Conservation (phyloP, 768 basidiomycete genomes). For the Galerina sulciceps region DNA sequence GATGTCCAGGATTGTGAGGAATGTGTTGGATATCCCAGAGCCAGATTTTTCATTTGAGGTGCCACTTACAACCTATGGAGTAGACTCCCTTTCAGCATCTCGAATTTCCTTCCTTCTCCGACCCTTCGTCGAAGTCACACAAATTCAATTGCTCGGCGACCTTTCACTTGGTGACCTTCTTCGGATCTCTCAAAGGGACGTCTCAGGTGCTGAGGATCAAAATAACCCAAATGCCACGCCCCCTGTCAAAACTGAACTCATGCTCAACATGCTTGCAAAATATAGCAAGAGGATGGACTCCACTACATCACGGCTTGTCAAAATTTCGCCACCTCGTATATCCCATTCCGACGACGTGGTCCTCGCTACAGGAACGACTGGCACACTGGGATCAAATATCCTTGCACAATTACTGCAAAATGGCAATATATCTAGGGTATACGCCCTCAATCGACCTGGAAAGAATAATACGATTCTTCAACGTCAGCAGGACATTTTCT, state of each 20-base stretch:
- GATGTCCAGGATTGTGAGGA: slow-evolving; percentile 13
- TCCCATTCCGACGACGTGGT: slow-evolving; percentile 20
- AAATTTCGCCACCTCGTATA: neutral
- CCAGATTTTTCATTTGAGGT: slow-evolving; percentile 40
- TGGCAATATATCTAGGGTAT: slow-evolving; percentile 29
- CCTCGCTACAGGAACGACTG: slow-evolving; percentile 43
- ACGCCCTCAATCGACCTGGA: slow-evolving; percentile 33
- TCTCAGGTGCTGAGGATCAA: neutral
- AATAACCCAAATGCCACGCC: slow-evolving; percentile 1
- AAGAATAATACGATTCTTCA: neutral
- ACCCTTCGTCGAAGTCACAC: slow-evolving; percentile 31
- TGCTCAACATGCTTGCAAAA: slow-evolving; percentile 15
- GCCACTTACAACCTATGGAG: slow-evolving; percentile 44
- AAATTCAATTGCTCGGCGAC: slow-evolving; percentile 40
- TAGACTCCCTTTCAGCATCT: slow-evolving; percentile 45
- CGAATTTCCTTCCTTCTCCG: slow-evolving; percentile 37
- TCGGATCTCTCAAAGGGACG: neutral
- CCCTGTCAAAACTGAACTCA: slow-evolving; percentile 12
- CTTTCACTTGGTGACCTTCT: slow-evolving; percentile 32
- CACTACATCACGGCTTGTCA: neutral
- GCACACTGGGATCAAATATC: slow-evolving; percentile 37
- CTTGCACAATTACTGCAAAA: slow-evolving; percentile 31
- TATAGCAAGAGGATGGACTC: neutral
- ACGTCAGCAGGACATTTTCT: slow-evolving; percentile 3
- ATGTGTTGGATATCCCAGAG: slow-evolving; percentile 32